A percentile compares a stretch with the other conserved stretches of the same genome.
Evolutionary conservation across 1,284 basidiomycete genomes (phyloP).

Genomic region (Microbotryomycetes sp.): DNA sequence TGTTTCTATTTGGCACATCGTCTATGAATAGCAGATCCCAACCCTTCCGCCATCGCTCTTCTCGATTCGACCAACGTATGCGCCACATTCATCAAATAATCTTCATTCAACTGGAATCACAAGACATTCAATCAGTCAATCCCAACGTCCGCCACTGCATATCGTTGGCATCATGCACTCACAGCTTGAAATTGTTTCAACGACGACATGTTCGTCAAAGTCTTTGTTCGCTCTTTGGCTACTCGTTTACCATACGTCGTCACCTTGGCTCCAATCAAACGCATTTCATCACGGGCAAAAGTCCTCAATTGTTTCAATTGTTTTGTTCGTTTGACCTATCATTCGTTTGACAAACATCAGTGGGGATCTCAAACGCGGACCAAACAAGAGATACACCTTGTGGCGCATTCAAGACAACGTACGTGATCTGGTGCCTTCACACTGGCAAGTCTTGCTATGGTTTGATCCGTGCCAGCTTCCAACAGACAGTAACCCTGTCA

Average conservation of each 20-base stretch:
- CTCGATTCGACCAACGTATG: constrained; percentile 25
- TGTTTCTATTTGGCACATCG: constrained; percentile 16
- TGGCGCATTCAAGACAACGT: not conserved
- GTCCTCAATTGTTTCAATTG: constrained; percentile 19
- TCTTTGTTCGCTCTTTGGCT: constrained; percentile 23
- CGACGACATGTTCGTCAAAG: not conserved
- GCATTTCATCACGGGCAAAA: constrained; percentile 13
- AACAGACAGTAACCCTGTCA: constrained; percentile 31
- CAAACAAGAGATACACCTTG: not conserved
- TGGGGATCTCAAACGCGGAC: not conserved
- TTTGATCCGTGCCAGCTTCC: constrained; percentile 28
- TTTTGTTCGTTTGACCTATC: constrained; percentile 24
- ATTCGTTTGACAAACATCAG: not conserved
- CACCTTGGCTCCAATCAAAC: constrained; percentile 13
- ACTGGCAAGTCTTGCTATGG: constrained; percentile 7
- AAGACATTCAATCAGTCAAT: not conserved
- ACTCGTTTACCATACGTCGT: constrained; percentile 25
- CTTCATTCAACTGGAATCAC: constrained; percentile 19
- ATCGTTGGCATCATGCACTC: not conserved
- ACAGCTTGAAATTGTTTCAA: constrained; percentile 6
- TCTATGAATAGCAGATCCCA: constrained; percentile 24
- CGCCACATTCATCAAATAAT: constrained; percentile 19
- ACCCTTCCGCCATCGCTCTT: constrained; percentile 14
- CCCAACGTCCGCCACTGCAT: not conserved
- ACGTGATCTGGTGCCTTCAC: constrained; percentile 22